phyloP scores from a whole-genome alignment of 257 asterid genomes.

The Solanum verrucosum region DNA sequence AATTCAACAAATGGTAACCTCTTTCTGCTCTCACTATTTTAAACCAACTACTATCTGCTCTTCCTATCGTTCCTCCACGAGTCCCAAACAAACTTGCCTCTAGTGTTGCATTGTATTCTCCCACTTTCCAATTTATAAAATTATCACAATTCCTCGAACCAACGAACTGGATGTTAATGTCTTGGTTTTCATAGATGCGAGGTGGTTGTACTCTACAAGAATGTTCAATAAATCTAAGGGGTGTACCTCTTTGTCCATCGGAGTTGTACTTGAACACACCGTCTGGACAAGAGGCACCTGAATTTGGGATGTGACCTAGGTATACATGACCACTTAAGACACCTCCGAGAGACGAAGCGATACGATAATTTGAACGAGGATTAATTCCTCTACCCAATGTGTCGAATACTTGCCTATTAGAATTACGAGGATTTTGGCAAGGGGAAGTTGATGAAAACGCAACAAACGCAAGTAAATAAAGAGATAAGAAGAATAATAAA shows the following conservation, averaged over 20 bases:
- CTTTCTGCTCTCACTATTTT: not conserved
- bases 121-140: not conserved
- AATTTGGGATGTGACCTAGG: too few species aligned
- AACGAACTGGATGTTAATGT: too few species aligned
- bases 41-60: not conserved
- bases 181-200: too few species aligned
- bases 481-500: not conserved
- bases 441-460: not conserved
- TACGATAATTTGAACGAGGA: too few species aligned
- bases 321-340: too few species aligned
- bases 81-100: not conserved
- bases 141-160: not conserved
- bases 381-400: too few species aligned
- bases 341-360: too few species aligned
- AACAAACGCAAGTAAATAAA: not conserved
- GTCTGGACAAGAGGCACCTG: too few species aligned
- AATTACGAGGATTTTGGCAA: not conserved
- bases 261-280: too few species aligned
- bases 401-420: not conserved
- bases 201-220: too few species aligned
- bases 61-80: not conserved
- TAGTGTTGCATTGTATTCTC: not conserved
- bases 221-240: too few species aligned
- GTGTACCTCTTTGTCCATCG: too few species aligned
- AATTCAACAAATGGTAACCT: not conserved